These are phyloP conservation scores for Schizopora paradoxa DNA, from an alignment of 1,284 basidiomycete species.

Conservation along the genomic window DNA sequence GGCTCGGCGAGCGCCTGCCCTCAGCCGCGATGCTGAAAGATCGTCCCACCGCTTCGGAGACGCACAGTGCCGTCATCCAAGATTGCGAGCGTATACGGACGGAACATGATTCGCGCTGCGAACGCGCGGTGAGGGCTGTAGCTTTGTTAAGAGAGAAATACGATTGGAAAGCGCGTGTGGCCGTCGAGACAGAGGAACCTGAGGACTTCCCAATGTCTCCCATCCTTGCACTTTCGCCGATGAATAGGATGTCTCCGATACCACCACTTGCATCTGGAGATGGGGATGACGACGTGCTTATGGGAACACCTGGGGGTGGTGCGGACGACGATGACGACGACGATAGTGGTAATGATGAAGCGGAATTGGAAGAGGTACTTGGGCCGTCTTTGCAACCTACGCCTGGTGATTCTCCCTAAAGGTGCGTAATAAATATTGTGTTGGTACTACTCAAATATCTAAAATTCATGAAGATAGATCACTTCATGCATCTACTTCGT, in stretches of 20 bases:
- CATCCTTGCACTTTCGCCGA: conserved; percentile 6
- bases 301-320: conserved; percentile 21
- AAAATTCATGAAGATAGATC: too few relatives aligned
- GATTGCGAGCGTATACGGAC: conserved; percentile 61
- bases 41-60: conserved; percentile 29
- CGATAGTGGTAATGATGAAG: conserved; percentile 30
- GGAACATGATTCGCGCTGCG: conserved; percentile 66
- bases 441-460: too few relatives aligned
- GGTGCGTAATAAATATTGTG: too few relatives aligned
- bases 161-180: conserved; percentile 70
- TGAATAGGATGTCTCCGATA: conserved; percentile 6
- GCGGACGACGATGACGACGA: conserved; percentile 25
- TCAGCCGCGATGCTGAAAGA: conserved; percentile 11
- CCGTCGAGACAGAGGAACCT: conserved; percentile 67
- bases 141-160: conserved; percentile 68
- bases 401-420: conserved; percentile 7
- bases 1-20: conserved; percentile 59
- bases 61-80: conserved; percentile 52
- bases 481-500: conserved; percentile 1
- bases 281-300: conserved; percentile 16
- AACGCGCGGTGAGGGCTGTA: conserved; percentile 67
- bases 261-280: conserved; percentile 16
- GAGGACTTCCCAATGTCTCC: conserved; percentile 48
- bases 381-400: conserved; percentile 18
- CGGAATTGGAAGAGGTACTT: conserved; percentile 35